These are phyloP conservation scores for Penicillium crustosum DNA, from an alignment of 2,329 filamentous ascomycete species.

Conservation along the genomic window DNA sequence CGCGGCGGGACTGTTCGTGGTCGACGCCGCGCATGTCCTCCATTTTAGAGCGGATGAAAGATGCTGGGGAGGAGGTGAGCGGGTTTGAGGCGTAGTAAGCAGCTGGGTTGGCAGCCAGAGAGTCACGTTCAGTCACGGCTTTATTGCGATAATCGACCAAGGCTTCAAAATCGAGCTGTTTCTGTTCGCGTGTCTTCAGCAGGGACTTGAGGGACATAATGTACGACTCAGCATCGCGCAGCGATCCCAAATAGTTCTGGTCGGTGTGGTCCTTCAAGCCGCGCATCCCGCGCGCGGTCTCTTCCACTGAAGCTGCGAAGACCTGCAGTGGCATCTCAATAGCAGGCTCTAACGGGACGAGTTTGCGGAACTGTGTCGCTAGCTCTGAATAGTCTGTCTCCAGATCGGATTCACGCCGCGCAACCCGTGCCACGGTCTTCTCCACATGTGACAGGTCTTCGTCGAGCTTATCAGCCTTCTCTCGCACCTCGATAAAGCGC, in stretches of 20 bases:
- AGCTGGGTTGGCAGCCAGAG: conserved; percentile 64
- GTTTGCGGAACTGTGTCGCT: conserved; percentile 90
- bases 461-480: conserved; percentile 89
- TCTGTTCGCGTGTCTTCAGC: conserved; percentile 91
- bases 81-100: conserved; percentile 57
- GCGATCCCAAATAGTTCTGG: conserved; percentile 87
- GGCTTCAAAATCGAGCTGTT: conserved; percentile 96
- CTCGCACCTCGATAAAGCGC: conserved; percentile 89
- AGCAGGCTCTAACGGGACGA: conserved; percentile 83
- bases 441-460: conserved; percentile 91
- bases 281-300: conserved; percentile 75
- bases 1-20: conserved; percentile 85
- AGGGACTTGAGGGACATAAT: conserved; percentile 82
- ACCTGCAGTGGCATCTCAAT: conserved; percentile 78
- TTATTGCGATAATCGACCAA: conserved; percentile 95
- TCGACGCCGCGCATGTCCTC: conserved; percentile 96
- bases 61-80: conserved; percentile 66
- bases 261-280: conserved; percentile 88
- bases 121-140: conserved; percentile 81
- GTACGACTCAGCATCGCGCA: conserved; percentile 95
- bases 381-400: conserved; percentile 87
- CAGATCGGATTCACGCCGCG: conserved; percentile 80
- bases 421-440: conserved; percentile 90
- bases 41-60: conserved; percentile 89
- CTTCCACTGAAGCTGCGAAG: conserved; percentile 83